Percentiles rank a stretch among this genome's conserved stretches.
These are phyloP conservation scores for Zygotorulaspora mrakii DNA, from an alignment of 1,139 yeast species.

Conservation along the genomic window DNA sequence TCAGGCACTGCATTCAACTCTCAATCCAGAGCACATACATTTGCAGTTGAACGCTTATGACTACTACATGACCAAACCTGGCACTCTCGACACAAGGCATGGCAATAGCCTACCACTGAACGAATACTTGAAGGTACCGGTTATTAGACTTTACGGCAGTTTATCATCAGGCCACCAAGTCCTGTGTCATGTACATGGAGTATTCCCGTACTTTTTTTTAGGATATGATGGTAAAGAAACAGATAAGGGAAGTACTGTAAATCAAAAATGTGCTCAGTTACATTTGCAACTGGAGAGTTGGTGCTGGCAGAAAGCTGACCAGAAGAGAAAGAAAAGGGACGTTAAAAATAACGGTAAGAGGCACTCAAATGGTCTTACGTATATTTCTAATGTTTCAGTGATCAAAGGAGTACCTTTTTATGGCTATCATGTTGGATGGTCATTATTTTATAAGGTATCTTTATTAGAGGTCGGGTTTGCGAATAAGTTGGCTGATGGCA, in stretches of 20 bases:
- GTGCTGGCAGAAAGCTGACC: conserved; percentile 10
- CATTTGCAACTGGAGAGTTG: conserved; percentile 30
- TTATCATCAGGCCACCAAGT: conserved; percentile 52
- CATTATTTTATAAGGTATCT: conserved; percentile 62
- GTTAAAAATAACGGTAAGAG: conserved; percentile 1
- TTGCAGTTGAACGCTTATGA: conserved; percentile 49
- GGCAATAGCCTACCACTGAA: conserved; percentile 34
- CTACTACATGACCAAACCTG: conserved; percentile 53
- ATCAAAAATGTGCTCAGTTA: conserved; percentile 33
- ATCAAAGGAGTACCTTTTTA: conserved; percentile 81
- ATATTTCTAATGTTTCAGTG: conserved; percentile 61
- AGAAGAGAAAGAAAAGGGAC: conserved; percentile 6
- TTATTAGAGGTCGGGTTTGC: conserved; percentile 61
- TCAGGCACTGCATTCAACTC: conserved; percentile 12
- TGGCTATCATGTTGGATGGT: conserved; percentile 70
- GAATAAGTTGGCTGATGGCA: conserved; percentile 55
- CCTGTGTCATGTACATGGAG: conserved; percentile 75
- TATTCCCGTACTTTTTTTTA: conserved; percentile 74
- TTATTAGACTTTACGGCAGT: conserved; percentile 73
- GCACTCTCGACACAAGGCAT: conserved; percentile 40
- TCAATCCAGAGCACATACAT: conserved; percentile 19
- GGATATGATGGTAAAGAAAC: conserved; percentile 46
- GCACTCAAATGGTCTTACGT: conserved; percentile 37
- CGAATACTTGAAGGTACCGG: conserved; percentile 56
- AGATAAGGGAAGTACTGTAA: conserved; percentile 27